phyloP scores from a whole-genome alignment of 1,284 basidiomycete genomes.

The Singerocomus inundabilis region DNA sequence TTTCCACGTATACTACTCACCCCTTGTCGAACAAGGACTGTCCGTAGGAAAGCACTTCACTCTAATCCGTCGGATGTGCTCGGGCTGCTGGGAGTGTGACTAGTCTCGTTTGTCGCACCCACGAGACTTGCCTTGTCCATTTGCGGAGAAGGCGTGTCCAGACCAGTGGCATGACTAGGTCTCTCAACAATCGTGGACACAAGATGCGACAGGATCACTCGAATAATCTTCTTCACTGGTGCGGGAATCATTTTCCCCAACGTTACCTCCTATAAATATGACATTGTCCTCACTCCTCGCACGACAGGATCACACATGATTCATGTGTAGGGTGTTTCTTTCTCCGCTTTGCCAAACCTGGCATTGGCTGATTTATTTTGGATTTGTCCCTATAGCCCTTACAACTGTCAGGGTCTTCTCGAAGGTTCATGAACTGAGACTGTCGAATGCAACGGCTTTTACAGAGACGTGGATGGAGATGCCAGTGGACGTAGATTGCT shows the following conservation, averaged over 20 bases:
- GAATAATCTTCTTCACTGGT: neutral
- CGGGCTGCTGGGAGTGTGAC: neutral
- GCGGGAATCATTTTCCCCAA: slow-evolving; percentile 21
- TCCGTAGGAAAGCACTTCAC: neutral
- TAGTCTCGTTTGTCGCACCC: neutral
- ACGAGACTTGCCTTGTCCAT: slow-evolving; percentile 16
- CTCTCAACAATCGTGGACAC: slow-evolving; percentile 4
- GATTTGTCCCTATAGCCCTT: slow-evolving; percentile 17
- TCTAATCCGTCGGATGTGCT: neutral
- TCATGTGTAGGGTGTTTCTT: slow-evolving; percentile 16
- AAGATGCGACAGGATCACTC: neutral
- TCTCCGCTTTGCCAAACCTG: neutral
- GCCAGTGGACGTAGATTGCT: neutral
- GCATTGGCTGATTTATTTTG: slow-evolving; percentile 3
- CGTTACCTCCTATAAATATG: neutral
- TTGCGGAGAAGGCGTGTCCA: neutral
- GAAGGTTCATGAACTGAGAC: slow-evolving; percentile 19
- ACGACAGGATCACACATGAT: neutral
- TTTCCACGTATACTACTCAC: neutral
- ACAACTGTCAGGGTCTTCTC: slow-evolving; percentile 19
- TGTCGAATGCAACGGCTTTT: neutral
- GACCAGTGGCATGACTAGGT: slow-evolving; percentile 1
- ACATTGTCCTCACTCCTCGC: neutral
- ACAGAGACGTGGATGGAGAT: neutral
- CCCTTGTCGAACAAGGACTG: neutral